A percentile compares a stretch with the other conserved stretches of the same genome.
Conservation (phyloP, 768 basidiomycete genomes). For the Tylopilus subfusipes region DNA sequence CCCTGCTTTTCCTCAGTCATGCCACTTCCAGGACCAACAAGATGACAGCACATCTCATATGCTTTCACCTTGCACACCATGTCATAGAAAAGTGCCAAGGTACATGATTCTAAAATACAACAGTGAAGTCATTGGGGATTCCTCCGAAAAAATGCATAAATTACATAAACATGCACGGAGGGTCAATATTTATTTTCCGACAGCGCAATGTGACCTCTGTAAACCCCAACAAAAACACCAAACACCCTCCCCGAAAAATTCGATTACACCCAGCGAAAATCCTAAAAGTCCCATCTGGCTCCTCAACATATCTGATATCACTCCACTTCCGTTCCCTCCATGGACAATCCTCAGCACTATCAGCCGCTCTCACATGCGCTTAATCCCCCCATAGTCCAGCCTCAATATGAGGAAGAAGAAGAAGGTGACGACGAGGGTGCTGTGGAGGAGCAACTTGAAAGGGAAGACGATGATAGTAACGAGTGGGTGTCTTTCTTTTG, state of each 20-base stretch:
- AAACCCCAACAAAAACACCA: conserved; percentile 28
- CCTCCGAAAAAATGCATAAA: not conserved
- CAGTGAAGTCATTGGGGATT: too few relatives aligned
- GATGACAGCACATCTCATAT: too few relatives aligned
- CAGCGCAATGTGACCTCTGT: conserved; percentile 23
- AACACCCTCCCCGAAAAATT: conserved; percentile 31
- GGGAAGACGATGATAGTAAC: conserved; percentile 42
- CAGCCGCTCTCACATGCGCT: conserved; percentile 79
- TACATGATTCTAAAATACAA: too few relatives aligned
- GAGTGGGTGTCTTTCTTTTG: conserved; percentile 25
- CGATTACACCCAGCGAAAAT: conserved; percentile 32
- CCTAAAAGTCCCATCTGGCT: conserved; percentile 20
- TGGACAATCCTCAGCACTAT: conserved; percentile 76
- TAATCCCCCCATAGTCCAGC: conserved; percentile 45
- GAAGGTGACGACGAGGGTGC: conserved; percentile 76
- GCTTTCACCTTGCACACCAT: too few relatives aligned
- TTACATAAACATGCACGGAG: conserved; percentile 23
- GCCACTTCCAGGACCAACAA: too few relatives aligned
- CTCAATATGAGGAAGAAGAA: conserved; percentile 49
- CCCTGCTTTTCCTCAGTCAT: too few relatives aligned
- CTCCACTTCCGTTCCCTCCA: conserved; percentile 11
- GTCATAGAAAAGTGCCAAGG: too few relatives aligned
- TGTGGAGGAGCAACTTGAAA: conserved; percentile 63
- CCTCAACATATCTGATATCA: conserved; percentile 24
- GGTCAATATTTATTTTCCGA: conserved; percentile 26